These are phyloP conservation scores for Monascus purpureus DNA, from an alignment of 495 filamentous ascomycete genomes.

Conservation along the genomic window DNA sequence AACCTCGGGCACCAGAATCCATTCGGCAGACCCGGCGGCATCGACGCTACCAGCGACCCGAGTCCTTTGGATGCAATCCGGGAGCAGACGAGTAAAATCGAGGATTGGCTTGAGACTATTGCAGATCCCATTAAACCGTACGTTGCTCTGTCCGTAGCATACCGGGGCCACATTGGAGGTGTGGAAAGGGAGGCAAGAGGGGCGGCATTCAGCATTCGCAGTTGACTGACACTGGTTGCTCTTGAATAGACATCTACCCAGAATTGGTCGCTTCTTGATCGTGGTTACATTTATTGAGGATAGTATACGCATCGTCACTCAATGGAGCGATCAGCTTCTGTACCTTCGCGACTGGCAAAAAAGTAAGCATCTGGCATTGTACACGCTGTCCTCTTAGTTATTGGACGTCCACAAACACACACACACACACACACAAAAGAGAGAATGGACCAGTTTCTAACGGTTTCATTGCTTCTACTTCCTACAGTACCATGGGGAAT, in stretches of 20 bases:
- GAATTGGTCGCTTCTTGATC: slow-evolving; percentile 92
- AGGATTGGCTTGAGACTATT: slow-evolving; percentile 80
- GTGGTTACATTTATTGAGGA: slow-evolving; percentile 98
- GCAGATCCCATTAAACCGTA: slow-evolving; percentile 94
- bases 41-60: slow-evolving; percentile 53
- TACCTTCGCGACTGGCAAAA: slow-evolving; percentile 88
- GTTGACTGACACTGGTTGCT: too few species aligned
- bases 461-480: too few species aligned
- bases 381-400: slow-evolving; percentile 1
- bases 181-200: too few species aligned
- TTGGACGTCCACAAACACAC: not conserved
- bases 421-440: too few species aligned
- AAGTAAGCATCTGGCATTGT: slow-evolving; percentile 47
- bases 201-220: too few species aligned
- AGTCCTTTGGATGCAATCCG: slow-evolving; percentile 85
- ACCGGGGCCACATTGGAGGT: too few species aligned
- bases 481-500: slow-evolving; percentile 69
- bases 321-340: slow-evolving; percentile 91
- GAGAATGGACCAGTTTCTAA: too few species aligned
- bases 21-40: slow-evolving; percentile 52
- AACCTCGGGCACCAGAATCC: slow-evolving; percentile 70
- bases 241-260: slow-evolving; percentile 88
- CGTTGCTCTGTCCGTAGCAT: slow-evolving; percentile 24
- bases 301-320: slow-evolving; percentile 86
- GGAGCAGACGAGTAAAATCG: slow-evolving; percentile 94